phyloP scores from a whole-genome alignment of 2,329 filamentous ascomycete genomes.

The Fusarium fracticaudum region DNA sequence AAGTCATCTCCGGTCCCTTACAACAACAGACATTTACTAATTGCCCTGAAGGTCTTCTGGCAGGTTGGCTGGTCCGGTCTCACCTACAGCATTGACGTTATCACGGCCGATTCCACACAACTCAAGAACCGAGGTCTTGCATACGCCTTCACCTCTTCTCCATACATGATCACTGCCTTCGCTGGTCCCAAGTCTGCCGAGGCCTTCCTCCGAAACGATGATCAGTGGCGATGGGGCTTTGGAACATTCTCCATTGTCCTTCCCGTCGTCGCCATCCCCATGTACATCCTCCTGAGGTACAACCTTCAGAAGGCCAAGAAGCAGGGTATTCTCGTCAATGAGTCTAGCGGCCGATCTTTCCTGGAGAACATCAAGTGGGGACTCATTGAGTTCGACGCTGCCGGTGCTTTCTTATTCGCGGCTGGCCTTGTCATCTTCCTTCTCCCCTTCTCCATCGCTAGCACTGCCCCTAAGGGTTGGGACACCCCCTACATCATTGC shows the following conservation, averaged over 20 bases:
- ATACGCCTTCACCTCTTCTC: constrained; percentile 52
- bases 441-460: constrained; percentile 66
- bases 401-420: constrained; percentile 63
- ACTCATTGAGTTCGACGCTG: constrained; percentile 37
- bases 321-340: constrained; percentile 54
- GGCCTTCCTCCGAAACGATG: constrained; percentile 33
- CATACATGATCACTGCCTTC: constrained; percentile 58
- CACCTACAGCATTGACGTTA: constrained; percentile 69
- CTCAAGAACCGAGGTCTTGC: constrained; percentile 53
- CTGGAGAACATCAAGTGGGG: constrained; percentile 53
- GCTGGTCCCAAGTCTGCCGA: constrained; percentile 44
- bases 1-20: background rate
- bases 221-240: constrained; percentile 53
- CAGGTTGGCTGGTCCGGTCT: constrained; percentile 69
- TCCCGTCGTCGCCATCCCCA: constrained; percentile 67
- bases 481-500: constrained; percentile 59
- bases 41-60: constrained; percentile 62
- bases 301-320: constrained; percentile 66
- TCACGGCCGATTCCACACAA: constrained; percentile 70
- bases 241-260: constrained; percentile 73
- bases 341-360: constrained; percentile 54
- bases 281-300: constrained; percentile 63
- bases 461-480: constrained; percentile 56
- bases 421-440: constrained; percentile 62
- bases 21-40: background rate